Conservation (phyloP, 305 asterid species). For the Vinca major region DNA sequence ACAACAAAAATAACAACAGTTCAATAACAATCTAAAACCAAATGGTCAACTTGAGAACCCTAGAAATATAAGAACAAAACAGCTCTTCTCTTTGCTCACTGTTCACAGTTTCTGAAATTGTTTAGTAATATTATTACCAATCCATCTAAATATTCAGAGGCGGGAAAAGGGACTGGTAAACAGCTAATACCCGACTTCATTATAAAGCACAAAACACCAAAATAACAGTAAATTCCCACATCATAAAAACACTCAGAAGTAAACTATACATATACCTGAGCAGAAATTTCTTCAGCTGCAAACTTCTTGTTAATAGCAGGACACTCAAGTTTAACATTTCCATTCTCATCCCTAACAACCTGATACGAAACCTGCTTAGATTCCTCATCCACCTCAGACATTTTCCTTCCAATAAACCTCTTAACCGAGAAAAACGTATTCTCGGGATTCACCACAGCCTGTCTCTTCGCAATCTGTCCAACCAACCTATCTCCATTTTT, state of each 20-base stretch:
- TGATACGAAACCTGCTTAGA: conserved; percentile 83
- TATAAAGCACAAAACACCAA: not conserved
- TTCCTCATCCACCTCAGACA: conserved; percentile 89
- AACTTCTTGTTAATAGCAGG: conserved; percentile 87
- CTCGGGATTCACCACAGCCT: conserved; percentile 91
- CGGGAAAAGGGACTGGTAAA: not conserved
- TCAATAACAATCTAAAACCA: not conserved
- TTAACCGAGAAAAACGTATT: conserved; percentile 86
- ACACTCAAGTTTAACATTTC: conserved; percentile 90
- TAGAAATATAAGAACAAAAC: not conserved
- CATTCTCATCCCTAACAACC: conserved; percentile 84
- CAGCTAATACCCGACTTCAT: not conserved
- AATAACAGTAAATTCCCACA: not conserved
- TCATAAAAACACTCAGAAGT: not conserved
- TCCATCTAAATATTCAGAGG: not conserved
- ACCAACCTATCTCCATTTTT: conserved; percentile 76
- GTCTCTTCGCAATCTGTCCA: conserved; percentile 91
- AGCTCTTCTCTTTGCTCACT: not conserved
- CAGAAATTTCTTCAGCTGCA: conserved; percentile 95
- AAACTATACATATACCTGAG: conserved; percentile 44
- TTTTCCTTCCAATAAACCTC: conserved; percentile 88
- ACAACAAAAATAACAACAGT: not conserved
- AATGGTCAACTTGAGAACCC: not conserved
- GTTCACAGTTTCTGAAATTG: too few species aligned
- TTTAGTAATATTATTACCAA: not conserved